phyloP scores from a whole-genome alignment of 106 monocot species.

The Chionographis japonica region DNA sequence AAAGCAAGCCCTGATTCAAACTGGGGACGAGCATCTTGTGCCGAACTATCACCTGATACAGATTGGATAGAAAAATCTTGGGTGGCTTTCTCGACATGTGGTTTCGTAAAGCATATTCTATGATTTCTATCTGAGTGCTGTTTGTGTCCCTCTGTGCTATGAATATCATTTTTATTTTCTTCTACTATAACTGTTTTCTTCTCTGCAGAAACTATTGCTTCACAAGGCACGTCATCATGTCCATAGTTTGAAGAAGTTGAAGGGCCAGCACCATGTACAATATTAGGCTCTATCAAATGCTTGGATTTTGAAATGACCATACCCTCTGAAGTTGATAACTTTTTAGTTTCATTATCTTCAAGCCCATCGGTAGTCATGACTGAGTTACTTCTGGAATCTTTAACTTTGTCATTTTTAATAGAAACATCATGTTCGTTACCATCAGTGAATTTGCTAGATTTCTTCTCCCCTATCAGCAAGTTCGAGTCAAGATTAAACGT shows the following conservation, averaged over 20 bases:
- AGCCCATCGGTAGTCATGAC: slow-evolving; percentile 13
- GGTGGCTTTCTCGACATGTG: slow-evolving; percentile 11
- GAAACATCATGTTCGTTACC: slow-evolving; percentile 15
- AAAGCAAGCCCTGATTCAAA: background rate
- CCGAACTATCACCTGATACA: slow-evolving; percentile 25
- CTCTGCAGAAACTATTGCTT: slow-evolving; percentile 1
- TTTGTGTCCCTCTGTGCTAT: background rate
- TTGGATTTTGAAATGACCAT: slow-evolving; percentile 18
- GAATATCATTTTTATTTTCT: slow-evolving; percentile 18
- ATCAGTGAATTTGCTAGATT: slow-evolving; percentile 13
- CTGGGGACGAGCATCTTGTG: slow-evolving; percentile 12
- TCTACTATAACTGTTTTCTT: slow-evolving; percentile 18
- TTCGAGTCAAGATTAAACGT: slow-evolving; percentile 65
- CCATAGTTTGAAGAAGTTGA: slow-evolving; percentile 12
- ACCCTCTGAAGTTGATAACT: slow-evolving; percentile 13
- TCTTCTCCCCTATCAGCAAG: slow-evolving; percentile 30
- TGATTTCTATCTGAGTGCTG: slow-evolving; percentile 12
- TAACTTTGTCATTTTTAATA: slow-evolving; percentile 9
- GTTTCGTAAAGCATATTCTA: slow-evolving; percentile 10
- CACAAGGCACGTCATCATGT: slow-evolving; percentile 9
- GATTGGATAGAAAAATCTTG: slow-evolving; percentile 20
- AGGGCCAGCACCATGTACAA: background rate
- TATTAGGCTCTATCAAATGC: slow-evolving; percentile 4
- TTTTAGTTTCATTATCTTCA: slow-evolving; percentile 3
- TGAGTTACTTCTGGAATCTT: slow-evolving; percentile 18